Conservation (phyloP, 2,329 filamentous ascomycete genomes). For the Ascocoryne sarcoides region DNA sequence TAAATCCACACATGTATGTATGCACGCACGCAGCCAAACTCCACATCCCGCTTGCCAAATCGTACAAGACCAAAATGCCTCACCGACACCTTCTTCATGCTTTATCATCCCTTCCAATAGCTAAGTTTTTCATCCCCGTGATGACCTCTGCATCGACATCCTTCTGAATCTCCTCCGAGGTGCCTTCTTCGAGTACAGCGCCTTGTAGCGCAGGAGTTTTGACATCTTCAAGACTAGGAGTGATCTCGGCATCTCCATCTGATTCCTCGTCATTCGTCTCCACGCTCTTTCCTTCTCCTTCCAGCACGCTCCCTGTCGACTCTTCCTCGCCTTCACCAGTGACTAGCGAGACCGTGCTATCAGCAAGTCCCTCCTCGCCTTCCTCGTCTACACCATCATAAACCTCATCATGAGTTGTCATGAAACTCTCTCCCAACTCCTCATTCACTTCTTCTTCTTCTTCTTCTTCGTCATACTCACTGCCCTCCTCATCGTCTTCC, state of each 20-base stretch:
- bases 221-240: neutral
- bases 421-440: conserved; percentile 46
- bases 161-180: neutral
- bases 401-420: conserved; percentile 32
- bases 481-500: conserved; percentile 40
- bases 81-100: too few species aligned
- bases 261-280: neutral
- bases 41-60: too few species aligned
- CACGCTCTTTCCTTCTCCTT: neutral
- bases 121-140: neutral
- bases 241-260: neutral
- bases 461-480: neutral
- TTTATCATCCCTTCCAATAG: too few species aligned
- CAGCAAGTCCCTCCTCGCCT: neutral
- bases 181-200: neutral
- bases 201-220: neutral
- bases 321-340: neutral
- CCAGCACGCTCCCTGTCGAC: neutral
- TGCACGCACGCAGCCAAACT: too few species aligned
- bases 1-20: too few species aligned
- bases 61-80: too few species aligned
- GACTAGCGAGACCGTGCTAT: neutral
- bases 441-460: conserved; percentile 42
- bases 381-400: neutral
- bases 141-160: neutral